Evolutionary conservation across 129 eudicot genomes (phyloP).

Genomic region (Smallanthus sonchifolius): DNA sequence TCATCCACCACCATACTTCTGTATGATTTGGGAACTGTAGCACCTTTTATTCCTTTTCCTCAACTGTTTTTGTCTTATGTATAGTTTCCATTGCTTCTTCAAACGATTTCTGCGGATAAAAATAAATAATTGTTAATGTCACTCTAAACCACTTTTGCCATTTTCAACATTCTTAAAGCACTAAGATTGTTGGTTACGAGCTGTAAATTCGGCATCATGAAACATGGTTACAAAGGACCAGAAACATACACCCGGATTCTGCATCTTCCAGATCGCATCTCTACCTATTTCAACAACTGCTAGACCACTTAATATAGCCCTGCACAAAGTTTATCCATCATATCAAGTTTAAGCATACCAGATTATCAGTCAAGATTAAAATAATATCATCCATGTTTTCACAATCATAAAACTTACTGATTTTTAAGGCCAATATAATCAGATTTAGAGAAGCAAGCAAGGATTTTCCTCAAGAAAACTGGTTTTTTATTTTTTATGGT

Average conservation of each 20-base stretch:
- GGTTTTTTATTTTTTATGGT: not conserved
- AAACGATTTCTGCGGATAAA: conserved; percentile 31
- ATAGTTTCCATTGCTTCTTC: conserved; percentile 40
- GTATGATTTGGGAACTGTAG: not conserved
- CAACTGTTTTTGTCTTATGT: conserved; percentile 25
- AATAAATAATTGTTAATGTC: not conserved
- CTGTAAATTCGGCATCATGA: conserved; percentile 2
- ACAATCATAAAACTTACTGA: not conserved
- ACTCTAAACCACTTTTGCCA: not conserved
- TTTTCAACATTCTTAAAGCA: not conserved
- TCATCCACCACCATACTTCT: not conserved
- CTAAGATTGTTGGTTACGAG: not conserved
- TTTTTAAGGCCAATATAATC: not conserved
- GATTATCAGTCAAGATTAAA: not conserved
- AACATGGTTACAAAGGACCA: not conserved
- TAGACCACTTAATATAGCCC: conserved; percentile 37
- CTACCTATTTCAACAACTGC: conserved; percentile 35
- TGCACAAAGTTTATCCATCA: conserved; percentile 15
- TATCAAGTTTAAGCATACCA: not conserved
- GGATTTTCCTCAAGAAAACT: not conserved
- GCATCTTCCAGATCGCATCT: conserved; percentile 36
- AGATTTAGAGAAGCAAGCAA: not conserved
- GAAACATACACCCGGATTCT: conserved; percentile 39
- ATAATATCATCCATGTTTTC: not conserved
- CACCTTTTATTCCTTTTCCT: conserved; percentile 26